Evolutionary conservation across 1,284 basidiomycete genomes (phyloP).

Genomic region (Ceratobasidium theobromae): DNA sequence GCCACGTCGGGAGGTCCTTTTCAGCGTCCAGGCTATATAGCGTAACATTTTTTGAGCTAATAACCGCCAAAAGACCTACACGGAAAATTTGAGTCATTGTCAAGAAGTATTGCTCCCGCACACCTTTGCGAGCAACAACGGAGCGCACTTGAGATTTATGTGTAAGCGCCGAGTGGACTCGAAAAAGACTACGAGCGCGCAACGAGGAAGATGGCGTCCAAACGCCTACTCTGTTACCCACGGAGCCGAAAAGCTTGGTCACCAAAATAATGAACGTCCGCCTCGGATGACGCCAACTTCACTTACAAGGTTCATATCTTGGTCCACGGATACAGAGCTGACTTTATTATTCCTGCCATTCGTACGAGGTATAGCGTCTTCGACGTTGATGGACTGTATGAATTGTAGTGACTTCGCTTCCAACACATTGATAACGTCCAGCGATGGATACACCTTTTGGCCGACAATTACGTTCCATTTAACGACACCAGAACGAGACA

Average conservation of each 20-base stretch:
- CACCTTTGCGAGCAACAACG: neutral
- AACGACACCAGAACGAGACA: neutral
- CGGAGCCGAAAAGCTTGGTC: slow-evolving; percentile 66
- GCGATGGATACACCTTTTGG: slow-evolving; percentile 19
- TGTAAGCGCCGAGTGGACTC: slow-evolving; percentile 74
- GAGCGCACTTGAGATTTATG: slow-evolving; percentile 61
- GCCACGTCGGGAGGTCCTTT: slow-evolving; percentile 78
- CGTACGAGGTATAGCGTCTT: slow-evolving; percentile 1
- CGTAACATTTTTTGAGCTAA: slow-evolving; percentile 57
- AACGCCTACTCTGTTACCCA: slow-evolving; percentile 62
- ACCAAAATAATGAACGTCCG: neutral
- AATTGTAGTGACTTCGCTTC: slow-evolving; percentile 27
- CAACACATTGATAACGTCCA: slow-evolving; percentile 19
- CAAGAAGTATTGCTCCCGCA: neutral
- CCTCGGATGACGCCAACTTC: neutral
- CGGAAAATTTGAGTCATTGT: neutral
- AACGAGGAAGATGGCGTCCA: slow-evolving; percentile 63
- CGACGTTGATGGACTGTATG: slow-evolving; percentile 1
- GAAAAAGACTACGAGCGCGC: slow-evolving; percentile 59
- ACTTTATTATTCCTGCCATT: neutral
- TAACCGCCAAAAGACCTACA: slow-evolving; percentile 69
- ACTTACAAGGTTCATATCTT: slow-evolving; percentile 26
- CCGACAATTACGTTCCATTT: neutral
- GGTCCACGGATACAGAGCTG: slow-evolving; percentile 1
- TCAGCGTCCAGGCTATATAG: slow-evolving; percentile 73